Conservation (phyloP, 1,139 yeast species). For the Kurtzmaniella natalensis region DNA sequence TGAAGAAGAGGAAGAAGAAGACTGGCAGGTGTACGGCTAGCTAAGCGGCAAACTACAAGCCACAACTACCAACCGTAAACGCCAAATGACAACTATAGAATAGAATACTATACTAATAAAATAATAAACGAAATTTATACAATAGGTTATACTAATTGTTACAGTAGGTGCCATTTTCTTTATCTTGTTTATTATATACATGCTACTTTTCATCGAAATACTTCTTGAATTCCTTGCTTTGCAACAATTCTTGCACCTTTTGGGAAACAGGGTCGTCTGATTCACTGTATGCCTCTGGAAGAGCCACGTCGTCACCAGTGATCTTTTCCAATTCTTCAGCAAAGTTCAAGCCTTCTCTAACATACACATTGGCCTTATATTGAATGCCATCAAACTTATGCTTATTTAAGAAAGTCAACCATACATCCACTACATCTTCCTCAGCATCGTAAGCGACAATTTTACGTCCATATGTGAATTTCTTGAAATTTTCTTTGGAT, state of each 20-base stretch:
- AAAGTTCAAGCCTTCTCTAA: constrained; percentile 51
- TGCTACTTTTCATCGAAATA: constrained; percentile 20
- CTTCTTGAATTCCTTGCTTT: constrained; percentile 50
- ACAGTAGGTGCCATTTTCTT: no score
- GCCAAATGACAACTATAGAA: no score
- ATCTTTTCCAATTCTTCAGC: constrained; percentile 30
- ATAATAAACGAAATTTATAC: no score
- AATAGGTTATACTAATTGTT: no score
- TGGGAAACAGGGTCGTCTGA: constrained; percentile 59
- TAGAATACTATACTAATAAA: no score
- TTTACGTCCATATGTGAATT: constrained; percentile 74
- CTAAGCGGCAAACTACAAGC: no score
- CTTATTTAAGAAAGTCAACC: constrained; percentile 76
- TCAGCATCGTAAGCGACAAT: constrained; percentile 80
- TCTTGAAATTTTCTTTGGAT: constrained; percentile 89
- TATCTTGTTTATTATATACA: constrained; percentile 1
- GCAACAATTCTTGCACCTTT: constrained; percentile 69
- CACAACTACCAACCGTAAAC: no score
- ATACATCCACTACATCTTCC: constrained; percentile 77
- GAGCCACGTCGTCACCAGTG: constrained; percentile 21
- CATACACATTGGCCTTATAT: constrained; percentile 66
- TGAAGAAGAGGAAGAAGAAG: constrained; percentile 60
- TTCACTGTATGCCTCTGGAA: constrained; percentile 35
- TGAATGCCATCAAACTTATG: constrained; percentile 81
- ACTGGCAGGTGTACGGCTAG: constrained; percentile 75